Evolutionary conservation across 2,329 filamentous ascomycete species (phyloP), one percentile per base, ranked within the genome.

Genomic region (Emmonsiellopsis sp.): DNA sequence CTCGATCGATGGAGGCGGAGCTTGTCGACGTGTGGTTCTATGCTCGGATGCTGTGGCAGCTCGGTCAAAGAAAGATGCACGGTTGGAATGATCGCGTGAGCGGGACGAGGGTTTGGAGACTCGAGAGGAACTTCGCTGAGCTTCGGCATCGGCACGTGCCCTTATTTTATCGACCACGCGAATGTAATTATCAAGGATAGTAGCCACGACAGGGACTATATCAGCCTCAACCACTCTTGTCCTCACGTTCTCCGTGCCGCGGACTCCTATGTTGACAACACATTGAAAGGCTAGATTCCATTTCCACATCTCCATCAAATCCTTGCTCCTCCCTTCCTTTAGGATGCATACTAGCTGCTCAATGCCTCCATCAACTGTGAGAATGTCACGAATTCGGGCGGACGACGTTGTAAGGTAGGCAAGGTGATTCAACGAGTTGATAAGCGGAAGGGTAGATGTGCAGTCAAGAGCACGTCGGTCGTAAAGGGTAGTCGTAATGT

Each of bases 251-350:
- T 98, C 93, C 10, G 93, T 96, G 56, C 93, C 93, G 61, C 93
- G 83, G 56, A 98, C 92, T 54, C 93, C 93, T 66, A 98, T 97
- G 71, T 98, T 98, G 68, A 98, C 93, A 59, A 97, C 91, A 70
- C 93, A 98, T 72, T 97, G 93, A 71, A 98, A 98, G 51, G 93
- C 93, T 58, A 98, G 80, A 67, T 96, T 98, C 93, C 93, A 98
- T 74, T 97, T 97, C 93, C 93, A 98, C 88, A 95, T 95, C 70
- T 96, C 92, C 92, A 97, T 96, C 84, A 96, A 86, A 69, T 98
- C 92, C 72, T 91, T 94, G 74, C 88, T 96, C 67, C 93, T 82
- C 58, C 93, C 93, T 72, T 95, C 89, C 73, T 98, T 98, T 70
- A 98, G 82, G 66, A 98, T 96, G 80, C 90, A 96, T 68, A 98